These are phyloP conservation scores for Starmerella khaoyaiensis DNA, from an alignment of 805 yeast species.

Conservation along the genomic window DNA sequence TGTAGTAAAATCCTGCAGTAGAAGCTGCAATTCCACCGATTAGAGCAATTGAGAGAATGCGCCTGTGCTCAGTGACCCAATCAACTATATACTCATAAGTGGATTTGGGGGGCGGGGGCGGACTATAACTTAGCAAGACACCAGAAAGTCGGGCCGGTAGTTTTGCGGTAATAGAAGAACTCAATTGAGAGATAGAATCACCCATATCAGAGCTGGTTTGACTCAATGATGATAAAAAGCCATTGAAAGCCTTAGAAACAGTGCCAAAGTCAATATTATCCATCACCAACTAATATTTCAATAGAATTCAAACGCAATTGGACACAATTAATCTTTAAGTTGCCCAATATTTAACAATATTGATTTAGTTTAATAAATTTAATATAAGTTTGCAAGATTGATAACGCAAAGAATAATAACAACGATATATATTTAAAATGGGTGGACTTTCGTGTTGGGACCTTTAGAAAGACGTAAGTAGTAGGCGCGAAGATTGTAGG, in stretches of 20 bases:
- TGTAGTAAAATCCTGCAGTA: not conserved
- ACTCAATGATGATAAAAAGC: slow-evolving; percentile 14
- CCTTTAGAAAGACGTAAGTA: no score
- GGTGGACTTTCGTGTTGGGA: no score
- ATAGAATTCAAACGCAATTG: no score
- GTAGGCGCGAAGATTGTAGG: no score
- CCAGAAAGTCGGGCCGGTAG: not conserved
- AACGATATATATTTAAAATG: no score
- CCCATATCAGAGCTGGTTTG: slow-evolving; percentile 9
- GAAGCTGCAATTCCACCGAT: not conserved
- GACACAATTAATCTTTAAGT: no score
- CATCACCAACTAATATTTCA: not conserved
- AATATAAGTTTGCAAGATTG: no score
- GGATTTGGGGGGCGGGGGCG: slow-evolving; percentile 24
- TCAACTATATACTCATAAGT: slow-evolving; percentile 12
- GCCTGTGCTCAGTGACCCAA: slow-evolving; percentile 23
- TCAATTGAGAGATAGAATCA: not conserved
- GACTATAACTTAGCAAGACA: slow-evolving; percentile 5
- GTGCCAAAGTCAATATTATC: not conserved
- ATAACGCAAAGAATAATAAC: no score
- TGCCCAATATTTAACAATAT: no score
- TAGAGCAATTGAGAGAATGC: not conserved
- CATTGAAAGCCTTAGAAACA: slow-evolving; percentile 10
- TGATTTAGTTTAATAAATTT: no score
- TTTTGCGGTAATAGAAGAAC: slow-evolving; percentile 1